These are phyloP conservation scores for Pascua sp. DNA, from an alignment of 1,284 basidiomycete genomes.

Conservation along the genomic window DNA sequence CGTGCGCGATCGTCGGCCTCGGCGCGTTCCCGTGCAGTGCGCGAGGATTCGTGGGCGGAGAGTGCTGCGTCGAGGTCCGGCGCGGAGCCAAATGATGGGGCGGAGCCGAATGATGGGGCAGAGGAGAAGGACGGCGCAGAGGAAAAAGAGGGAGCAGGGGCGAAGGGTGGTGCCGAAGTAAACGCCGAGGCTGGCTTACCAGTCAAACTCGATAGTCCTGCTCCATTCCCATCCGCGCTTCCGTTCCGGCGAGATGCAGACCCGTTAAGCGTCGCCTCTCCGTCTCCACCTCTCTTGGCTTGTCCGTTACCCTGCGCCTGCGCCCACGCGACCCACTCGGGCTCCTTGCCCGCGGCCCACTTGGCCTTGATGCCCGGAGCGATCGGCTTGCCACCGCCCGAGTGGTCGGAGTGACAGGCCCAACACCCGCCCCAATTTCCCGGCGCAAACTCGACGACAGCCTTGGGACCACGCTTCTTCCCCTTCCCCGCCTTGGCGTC, in stretches of 20 bases:
- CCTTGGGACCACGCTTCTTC: constrained; percentile 52
- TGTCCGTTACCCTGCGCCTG: constrained; percentile 52
- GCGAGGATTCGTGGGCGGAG: constrained; percentile 19
- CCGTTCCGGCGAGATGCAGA: no score
- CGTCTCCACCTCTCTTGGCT: no score
- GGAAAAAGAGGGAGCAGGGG: neutral
- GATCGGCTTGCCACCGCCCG: constrained; percentile 43
- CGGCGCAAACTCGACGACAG: constrained; percentile 48
- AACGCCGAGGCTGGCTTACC: neutral
- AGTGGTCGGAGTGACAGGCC: constrained; percentile 43
- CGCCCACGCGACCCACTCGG: constrained; percentile 68
- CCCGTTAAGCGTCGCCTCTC: no score
- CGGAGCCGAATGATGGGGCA: constrained; percentile 21
- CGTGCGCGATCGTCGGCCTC: constrained; percentile 28
- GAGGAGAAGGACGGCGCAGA: constrained; percentile 19
- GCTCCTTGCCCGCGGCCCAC: constrained; percentile 67
- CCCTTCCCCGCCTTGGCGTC: constrained; percentile 18
- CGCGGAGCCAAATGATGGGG: constrained; percentile 24
- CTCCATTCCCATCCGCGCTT: constrained; percentile 4
- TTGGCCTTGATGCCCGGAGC: constrained; percentile 59
- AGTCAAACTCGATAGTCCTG: no score
- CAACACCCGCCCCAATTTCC: constrained; percentile 51
- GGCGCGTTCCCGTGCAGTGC: constrained; percentile 22
- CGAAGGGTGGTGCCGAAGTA: neutral
- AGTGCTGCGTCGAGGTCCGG: constrained; percentile 29